Percentiles rank a stretch among this genome's conserved stretches.
Evolutionary conservation across 2,329 filamentous ascomycete species (phyloP).

Genomic region (Teratosphaeria gauchensis): DNA sequence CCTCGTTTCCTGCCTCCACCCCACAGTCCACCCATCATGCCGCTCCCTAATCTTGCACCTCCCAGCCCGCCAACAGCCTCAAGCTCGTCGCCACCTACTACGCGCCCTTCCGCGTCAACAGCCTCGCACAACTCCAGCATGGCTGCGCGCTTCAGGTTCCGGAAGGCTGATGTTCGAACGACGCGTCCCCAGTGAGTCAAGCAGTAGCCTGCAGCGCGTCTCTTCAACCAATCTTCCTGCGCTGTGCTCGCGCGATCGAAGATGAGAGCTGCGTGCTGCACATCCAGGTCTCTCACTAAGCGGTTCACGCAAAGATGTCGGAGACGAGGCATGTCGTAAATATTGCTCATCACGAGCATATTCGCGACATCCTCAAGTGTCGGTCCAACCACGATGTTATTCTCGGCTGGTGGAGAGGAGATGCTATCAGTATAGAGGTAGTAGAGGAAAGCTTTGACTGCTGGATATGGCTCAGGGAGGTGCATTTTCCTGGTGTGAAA

Average conservation of each 20-base stretch:
- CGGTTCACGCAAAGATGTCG: conserved; percentile 85
- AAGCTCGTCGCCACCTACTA: conserved; percentile 79
- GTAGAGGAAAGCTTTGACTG: conserved; percentile 89
- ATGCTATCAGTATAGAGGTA: conserved; percentile 97
- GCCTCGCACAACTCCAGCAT: conserved; percentile 89
- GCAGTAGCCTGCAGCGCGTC: conserved; percentile 78
- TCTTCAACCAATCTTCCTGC: conserved; percentile 86
- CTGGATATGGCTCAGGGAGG: conserved; percentile 89
- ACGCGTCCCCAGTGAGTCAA: conserved; percentile 91
- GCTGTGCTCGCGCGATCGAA: conserved; percentile 91
- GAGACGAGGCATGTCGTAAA: conserved; percentile 93
- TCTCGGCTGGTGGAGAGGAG: conserved; percentile 22
- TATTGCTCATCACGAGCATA: conserved; percentile 92
- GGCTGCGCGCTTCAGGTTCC: conserved; percentile 65
- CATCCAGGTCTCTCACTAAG: conserved; percentile 79
- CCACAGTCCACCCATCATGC: conserved; percentile 20
- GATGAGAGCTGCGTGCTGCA: conserved; percentile 88
- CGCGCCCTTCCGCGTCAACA: conserved; percentile 83
- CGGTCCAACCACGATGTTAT: conserved; percentile 32
- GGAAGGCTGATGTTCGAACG: conserved; percentile 80
- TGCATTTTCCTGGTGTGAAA: conserved; percentile 97
- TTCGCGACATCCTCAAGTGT: conserved; percentile 78
- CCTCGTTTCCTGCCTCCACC: conserved; percentile 35
- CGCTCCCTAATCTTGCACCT: conserved; percentile 37
- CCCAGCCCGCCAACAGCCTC: conserved; percentile 49